Percentiles rank a stretch among this genome's conserved stretches.
Evolutionary conservation across 495 filamentous ascomycete genomes (phyloP).

Genomic region (Penicillium paxilli): DNA sequence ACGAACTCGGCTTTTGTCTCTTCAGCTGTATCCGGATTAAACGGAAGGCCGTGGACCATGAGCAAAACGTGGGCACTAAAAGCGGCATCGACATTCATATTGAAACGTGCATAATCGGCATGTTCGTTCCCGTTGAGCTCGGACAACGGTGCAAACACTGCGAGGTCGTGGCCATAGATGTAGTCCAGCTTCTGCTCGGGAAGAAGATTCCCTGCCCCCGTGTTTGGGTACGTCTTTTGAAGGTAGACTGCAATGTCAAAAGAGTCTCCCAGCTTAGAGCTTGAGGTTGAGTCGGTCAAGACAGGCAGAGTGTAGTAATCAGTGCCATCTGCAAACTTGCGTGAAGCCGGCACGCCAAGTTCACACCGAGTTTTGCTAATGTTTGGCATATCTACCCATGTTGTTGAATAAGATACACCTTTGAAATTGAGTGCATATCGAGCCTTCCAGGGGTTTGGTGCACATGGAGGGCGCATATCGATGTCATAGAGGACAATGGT

Average conservation of each 20-base stretch:
- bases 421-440: slow-evolving; percentile 69
- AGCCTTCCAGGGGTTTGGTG: slow-evolving; percentile 61
- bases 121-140: slow-evolving; percentile 13
- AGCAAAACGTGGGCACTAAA: slow-evolving; percentile 48
- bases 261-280: slow-evolving; percentile 53
- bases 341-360: slow-evolving; percentile 44
- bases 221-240: slow-evolving; percentile 45
- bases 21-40: slow-evolving; percentile 45
- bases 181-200: slow-evolving; percentile 34
- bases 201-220: slow-evolving; percentile 40
- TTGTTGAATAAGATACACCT: slow-evolving; percentile 45
- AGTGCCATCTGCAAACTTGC: slow-evolving; percentile 56
- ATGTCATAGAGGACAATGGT: slow-evolving; percentile 59
- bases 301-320: slow-evolving; percentile 62
- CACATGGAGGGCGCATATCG: slow-evolving; percentile 39
- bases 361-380: slow-evolving; percentile 43
- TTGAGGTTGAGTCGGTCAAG: slow-evolving; percentile 44
- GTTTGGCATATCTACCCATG: slow-evolving; percentile 52
- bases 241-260: slow-evolving; percentile 63
- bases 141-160: slow-evolving; percentile 28
- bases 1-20: slow-evolving; percentile 46
- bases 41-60: slow-evolving; percentile 32
- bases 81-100: slow-evolving; percentile 48
- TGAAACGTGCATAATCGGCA: slow-evolving; percentile 39
- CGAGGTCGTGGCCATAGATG: slow-evolving; percentile 5